These are phyloP conservation scores for Austroboletus olivaceoglutinosus DNA, from an alignment of 1,284 basidiomycete genomes.

Conservation along the genomic window DNA sequence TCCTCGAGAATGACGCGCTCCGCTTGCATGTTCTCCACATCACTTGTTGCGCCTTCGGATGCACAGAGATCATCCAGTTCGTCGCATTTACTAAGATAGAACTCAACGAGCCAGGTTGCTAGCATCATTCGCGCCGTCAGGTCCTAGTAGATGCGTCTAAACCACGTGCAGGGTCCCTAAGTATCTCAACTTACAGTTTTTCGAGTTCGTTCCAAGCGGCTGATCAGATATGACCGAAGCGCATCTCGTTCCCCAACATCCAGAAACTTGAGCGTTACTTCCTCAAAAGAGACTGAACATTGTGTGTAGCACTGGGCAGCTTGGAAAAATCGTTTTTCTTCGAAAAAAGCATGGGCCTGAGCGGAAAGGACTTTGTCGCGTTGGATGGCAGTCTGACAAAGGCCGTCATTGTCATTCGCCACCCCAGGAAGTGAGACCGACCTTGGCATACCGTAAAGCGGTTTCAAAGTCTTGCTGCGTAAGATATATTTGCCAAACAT, in stretches of 20 bases:
- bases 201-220: slow-evolving; percentile 77
- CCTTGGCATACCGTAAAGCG: slow-evolving; percentile 83
- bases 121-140: slow-evolving; percentile 95
- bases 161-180: neutral
- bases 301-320: slow-evolving; percentile 92
- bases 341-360: slow-evolving; percentile 86
- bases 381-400: slow-evolving; percentile 72
- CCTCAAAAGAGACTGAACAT: slow-evolving; percentile 87
- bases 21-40: slow-evolving; percentile 81
- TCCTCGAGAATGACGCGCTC: slow-evolving; percentile 88
- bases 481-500: slow-evolving; percentile 93
- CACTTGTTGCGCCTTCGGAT: slow-evolving; percentile 80
- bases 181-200: slow-evolving; percentile 58
- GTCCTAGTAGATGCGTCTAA: slow-evolving; percentile 53
- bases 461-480: slow-evolving; percentile 74
- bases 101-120: slow-evolving; percentile 97
- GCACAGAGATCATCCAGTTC: slow-evolving; percentile 89
- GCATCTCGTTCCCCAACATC: slow-evolving; percentile 93
- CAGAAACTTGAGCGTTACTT: slow-evolving; percentile 87
- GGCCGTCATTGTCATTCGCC: neutral
- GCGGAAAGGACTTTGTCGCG: slow-evolving; percentile 81
- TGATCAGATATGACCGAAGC: slow-evolving; percentile 86
- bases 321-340: slow-evolving; percentile 81
- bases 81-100: slow-evolving; percentile 95
- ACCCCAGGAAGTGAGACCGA: slow-evolving; percentile 31